phyloP scores from a whole-genome alignment of 139 green algal genomes.

The Auxenochlorella protothecoides region DNA sequence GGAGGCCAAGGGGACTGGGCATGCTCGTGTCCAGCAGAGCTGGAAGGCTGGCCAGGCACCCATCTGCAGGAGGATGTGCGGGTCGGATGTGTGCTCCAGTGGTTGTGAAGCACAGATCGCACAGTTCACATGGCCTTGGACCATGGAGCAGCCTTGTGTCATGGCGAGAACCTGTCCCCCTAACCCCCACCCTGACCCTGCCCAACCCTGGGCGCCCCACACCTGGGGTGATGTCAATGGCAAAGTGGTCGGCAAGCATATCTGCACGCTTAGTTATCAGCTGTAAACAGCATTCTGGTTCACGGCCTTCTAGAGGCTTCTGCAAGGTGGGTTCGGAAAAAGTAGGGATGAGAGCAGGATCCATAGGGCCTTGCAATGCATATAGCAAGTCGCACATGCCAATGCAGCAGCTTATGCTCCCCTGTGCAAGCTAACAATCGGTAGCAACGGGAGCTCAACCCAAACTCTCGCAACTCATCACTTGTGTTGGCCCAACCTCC shows the following conservation, averaged over 20 bases:
- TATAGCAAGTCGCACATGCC: no score
- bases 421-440: background rate
- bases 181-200: background rate
- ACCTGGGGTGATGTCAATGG: conserved; percentile 34
- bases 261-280: conserved; percentile 50
- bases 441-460: no score
- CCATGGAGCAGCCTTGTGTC: no score
- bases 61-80: conserved; percentile 11
- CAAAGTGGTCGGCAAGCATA: conserved; percentile 57
- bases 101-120: no score
- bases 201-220: background rate
- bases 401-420: background rate
- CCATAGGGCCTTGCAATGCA: no score
- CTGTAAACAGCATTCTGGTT: background rate
- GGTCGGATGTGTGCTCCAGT: background rate
- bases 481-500: no score
- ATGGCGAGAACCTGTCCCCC: background rate
- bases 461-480: no score
- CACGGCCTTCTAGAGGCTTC: no score
- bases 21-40: conserved; percentile 51
- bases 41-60: conserved; percentile 43
- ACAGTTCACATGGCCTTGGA: no score
- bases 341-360: no score
- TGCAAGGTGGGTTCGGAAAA: no score
- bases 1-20: conserved; percentile 52